These are phyloP conservation scores for Pterothamnion heteromorphum DNA, from an alignment of 31 red algal species.

Conservation along the genomic window DNA sequence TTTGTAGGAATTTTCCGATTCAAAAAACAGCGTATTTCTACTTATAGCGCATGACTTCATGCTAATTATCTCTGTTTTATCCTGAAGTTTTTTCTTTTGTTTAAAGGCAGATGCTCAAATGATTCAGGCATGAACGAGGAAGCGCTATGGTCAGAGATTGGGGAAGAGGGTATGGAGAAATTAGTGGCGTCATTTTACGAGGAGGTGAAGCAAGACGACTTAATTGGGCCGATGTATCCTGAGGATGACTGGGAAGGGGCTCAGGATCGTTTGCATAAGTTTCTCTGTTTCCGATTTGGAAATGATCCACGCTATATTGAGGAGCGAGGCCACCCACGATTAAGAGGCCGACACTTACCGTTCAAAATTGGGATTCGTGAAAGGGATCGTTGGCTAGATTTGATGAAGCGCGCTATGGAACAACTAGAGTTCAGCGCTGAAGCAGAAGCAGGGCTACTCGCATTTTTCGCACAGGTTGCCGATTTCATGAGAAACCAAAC, in stretches of 20 bases:
- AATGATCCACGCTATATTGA: background rate
- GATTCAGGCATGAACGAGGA: conserved; percentile 30
- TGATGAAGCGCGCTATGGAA: background rate
- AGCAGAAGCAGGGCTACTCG: background rate
- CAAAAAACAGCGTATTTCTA: too few species aligned
- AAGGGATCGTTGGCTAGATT: background rate
- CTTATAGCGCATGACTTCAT: too few species aligned
- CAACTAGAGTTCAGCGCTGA: background rate
- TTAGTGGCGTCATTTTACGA: background rate
- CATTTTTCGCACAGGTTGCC: background rate
- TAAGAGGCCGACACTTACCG: background rate
- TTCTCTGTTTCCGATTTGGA: background rate
- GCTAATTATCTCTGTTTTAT: too few species aligned
- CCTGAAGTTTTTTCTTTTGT: too few species aligned
- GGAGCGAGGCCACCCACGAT: background rate
- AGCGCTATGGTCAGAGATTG: background rate
- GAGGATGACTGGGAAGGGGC: conserved; percentile 6
- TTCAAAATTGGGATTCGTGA: background rate
- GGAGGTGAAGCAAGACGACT: background rate
- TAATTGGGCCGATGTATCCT: conserved; percentile 12
- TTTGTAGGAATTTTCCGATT: too few species aligned
- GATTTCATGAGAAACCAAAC: background rate
- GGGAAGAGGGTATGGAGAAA: background rate
- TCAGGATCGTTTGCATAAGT: background rate
- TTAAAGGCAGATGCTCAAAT: too few species aligned